These are phyloP conservation scores for Diaporthe citrichinensis DNA, from an alignment of 2,329 filamentous ascomycete species.

Conservation along the genomic window DNA sequence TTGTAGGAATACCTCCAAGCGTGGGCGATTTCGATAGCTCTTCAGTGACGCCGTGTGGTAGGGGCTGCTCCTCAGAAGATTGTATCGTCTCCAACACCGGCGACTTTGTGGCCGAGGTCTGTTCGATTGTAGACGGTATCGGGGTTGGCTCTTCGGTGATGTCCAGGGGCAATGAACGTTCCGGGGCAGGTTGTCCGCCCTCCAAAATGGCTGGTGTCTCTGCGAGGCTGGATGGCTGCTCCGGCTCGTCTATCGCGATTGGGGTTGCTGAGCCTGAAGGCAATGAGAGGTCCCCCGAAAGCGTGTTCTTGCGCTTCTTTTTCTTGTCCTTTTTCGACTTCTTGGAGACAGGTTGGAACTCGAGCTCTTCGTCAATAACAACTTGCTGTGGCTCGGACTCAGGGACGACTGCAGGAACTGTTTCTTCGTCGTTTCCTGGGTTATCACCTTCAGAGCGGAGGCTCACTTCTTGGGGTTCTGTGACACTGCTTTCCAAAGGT, in stretches of 20 bases:
- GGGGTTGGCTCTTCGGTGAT: neutral
- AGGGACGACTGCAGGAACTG: neutral
- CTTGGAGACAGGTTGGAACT: neutral
- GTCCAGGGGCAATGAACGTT: neutral
- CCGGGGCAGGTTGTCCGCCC: neutral
- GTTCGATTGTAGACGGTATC: neutral
- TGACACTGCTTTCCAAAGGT: neutral
- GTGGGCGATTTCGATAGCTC: neutral
- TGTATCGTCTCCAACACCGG: neutral
- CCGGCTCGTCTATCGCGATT: neutral
- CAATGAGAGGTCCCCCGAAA: neutral
- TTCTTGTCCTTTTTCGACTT: slow-evolving; percentile 16
- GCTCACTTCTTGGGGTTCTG: neutral
- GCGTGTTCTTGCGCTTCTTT: slow-evolving; percentile 17
- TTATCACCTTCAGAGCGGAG: neutral
- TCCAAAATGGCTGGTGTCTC: neutral
- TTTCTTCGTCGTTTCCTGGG: neutral
- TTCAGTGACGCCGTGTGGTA: neutral
- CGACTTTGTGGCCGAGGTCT: neutral
- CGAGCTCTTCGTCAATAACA: neutral
- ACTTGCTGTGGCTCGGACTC: neutral
- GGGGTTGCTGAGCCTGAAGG: neutral
- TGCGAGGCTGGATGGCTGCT: neutral
- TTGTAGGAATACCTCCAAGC: neutral
- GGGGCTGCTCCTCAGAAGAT: neutral